Base-by-base conservation (phyloP, 140 eudicot species). In the Stevia rebaudiana region DNA sequence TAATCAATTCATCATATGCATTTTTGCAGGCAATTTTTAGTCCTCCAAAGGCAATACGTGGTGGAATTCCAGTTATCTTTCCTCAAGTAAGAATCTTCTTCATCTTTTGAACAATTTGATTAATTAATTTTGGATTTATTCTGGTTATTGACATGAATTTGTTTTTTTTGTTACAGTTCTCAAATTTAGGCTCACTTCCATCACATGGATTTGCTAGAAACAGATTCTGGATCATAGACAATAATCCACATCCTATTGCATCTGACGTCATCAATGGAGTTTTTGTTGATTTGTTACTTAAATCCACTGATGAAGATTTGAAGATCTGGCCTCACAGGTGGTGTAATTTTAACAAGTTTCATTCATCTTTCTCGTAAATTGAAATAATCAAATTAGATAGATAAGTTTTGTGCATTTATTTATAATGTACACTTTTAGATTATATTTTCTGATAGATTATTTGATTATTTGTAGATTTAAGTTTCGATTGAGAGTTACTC, bases 241-340 rank as follows among this genome's bases (percentile, higher is more conserved):
- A 48, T 53, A 69, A 83, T 0, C 86, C 86, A 0, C 81, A 83
- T 52, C 79, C 91, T 24, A 47, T 76, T 75, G 79, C 83, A 35
- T 42, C 81, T 43, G 66, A 52, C 58, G 65, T 88, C 25, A 15
- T 88, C 33, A 76, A 54, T 70, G 81, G 78, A 70, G 84, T 86
- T 59, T 80, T 44, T 73, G 79, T 88, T 72, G 98, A 91, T 76
- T 67, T 91, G 84, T 54, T 91, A 58, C 89, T 91, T 61, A 91
- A 73, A 78, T 82, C 95, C 57, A 78, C 87, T 44, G 89, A 87
- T n/a, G 96, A 82, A 12, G 98, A 91, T 74, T 41, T 91, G 70
- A 91, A 84, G 81, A 79, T 84, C 70, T 87, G 96, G 98, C 86
- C 88, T 56, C 84, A 91, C 69, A 80, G 87, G 98, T 91, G 87